Evolutionary conservation across 257 asterid species (phyloP).

Genomic region (Rauvolfia tetraphylla): DNA sequence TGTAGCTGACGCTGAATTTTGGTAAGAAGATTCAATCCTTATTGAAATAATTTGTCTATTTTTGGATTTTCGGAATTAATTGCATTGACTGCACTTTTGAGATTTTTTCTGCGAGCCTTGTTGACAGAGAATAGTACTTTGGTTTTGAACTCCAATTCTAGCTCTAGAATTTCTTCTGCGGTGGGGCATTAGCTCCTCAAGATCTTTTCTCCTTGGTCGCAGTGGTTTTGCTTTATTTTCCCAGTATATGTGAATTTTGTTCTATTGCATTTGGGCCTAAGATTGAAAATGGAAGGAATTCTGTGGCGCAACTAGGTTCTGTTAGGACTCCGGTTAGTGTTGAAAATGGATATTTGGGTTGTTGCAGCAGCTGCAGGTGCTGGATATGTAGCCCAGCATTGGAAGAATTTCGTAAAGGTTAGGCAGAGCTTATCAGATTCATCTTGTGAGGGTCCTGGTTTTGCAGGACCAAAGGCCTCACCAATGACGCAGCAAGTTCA

Average conservation of each 20-base stretch:
- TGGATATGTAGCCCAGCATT: constrained; percentile 59
- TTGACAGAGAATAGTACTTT: neutral
- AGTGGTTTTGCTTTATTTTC: neutral
- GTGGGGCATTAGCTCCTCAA: neutral
- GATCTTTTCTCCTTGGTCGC: neutral
- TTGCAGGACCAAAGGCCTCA: constrained; percentile 24
- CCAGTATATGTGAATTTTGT: constrained; percentile 6
- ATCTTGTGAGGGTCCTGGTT: constrained; percentile 27
- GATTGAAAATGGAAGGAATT: neutral
- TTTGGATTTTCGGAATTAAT: constrained; percentile 2
- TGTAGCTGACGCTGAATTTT: constrained; percentile 17
- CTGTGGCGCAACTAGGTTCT: constrained; percentile 17
- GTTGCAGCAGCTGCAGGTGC: constrained; percentile 82
- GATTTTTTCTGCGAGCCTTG: constrained; percentile 9
- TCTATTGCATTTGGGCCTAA: neutral
- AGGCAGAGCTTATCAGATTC: constrained; percentile 33
- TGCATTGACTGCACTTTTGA: constrained; percentile 6
- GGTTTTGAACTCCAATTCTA: constrained; percentile 5
- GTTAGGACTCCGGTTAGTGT: constrained; percentile 13
- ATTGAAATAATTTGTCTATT: neutral
- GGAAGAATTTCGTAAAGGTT: constrained; percentile 49
- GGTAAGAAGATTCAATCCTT: constrained; percentile 1
- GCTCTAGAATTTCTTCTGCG: constrained; percentile 4
- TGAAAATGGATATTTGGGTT: constrained; percentile 61
- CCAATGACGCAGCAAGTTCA: constrained; percentile 15